Evolutionary conservation across 495 filamentous ascomycete genomes (phyloP).

Genomic region (Annulohypoxylon maeteangense): DNA sequence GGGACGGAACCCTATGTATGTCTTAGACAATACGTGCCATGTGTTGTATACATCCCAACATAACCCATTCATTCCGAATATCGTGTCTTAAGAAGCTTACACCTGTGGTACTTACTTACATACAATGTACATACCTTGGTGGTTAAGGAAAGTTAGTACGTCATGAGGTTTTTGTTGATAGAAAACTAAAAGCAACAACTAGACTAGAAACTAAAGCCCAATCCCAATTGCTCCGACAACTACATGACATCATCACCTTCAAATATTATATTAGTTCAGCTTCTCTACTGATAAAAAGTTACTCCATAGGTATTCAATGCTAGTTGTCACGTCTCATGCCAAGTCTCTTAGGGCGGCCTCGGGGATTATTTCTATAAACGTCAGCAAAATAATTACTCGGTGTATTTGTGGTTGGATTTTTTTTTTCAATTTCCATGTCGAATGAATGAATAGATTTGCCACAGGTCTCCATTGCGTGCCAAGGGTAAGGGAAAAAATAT

Average conservation of each 20-base stretch:
- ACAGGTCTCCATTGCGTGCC: neutral
- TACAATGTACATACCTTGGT: neutral
- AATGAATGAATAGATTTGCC: neutral
- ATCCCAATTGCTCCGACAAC: neutral
- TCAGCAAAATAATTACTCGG: neutral
- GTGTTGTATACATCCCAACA: conserved; percentile 4
- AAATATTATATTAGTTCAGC: neutral
- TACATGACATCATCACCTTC: neutral
- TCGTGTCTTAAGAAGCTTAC: neutral
- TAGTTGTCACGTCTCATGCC: neutral
- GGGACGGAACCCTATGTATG: conserved; percentile 11
- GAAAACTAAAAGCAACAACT: neutral
- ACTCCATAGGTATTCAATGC: neutral
- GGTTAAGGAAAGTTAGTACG: neutral
- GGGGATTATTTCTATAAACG: neutral
- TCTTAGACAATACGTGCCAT: conserved; percentile 31
- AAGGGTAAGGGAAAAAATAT: neutral
- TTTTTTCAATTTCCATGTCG: neutral
- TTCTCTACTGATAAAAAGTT: neutral
- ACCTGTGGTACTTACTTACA: neutral
- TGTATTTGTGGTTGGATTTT: neutral
- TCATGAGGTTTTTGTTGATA: neutral
- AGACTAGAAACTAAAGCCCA: too few species aligned
- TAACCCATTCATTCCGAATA: neutral
- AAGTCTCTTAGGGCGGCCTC: neutral